A percentile compares a stretch with the other conserved stretches of the same genome.
These are phyloP conservation scores for Cladosporium velox DNA, from an alignment of 2,329 filamentous ascomycete species.

Conservation along the genomic window DNA sequence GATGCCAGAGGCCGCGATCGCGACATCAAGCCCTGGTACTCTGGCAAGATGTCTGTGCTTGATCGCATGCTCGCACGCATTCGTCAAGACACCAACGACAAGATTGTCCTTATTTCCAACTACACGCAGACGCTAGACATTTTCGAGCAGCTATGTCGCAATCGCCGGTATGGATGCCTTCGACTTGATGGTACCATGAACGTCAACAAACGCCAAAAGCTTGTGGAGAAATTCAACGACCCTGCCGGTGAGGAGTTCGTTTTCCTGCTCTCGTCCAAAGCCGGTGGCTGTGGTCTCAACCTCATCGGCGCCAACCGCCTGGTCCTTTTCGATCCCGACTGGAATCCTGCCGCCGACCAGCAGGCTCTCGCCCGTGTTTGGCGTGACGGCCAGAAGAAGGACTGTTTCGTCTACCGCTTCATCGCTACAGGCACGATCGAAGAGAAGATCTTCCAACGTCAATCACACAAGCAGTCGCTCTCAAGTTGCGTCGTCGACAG, in stretches of 20 bases:
- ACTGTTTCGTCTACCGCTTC: constrained; percentile 99
- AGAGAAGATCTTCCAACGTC: constrained; percentile 98
- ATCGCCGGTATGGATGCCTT: constrained; percentile 79
- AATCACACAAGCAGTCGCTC: constrained; percentile 95
- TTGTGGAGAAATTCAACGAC: constrained; percentile 97
- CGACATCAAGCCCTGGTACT: constrained; percentile 93
- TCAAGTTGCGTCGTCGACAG: constrained; percentile 96
- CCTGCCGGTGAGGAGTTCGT: constrained; percentile 87
- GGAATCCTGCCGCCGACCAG: constrained; percentile 97
- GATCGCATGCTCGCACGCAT: constrained; percentile 93
- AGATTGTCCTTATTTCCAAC: constrained; percentile 98
- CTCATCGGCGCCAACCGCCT: constrained; percentile 92
- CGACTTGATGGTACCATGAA: constrained; percentile 97
- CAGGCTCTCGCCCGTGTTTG: constrained; percentile 96
- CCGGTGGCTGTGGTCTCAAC: constrained; percentile 94
- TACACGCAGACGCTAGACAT: constrained; percentile 96
- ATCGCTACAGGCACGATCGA: constrained; percentile 97
- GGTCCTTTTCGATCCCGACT: constrained; percentile 89
- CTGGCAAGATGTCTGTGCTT: constrained; percentile 97
- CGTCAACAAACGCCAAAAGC: constrained; percentile 92
- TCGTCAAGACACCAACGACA: constrained; percentile 94
- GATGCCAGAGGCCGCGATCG: constrained; percentile 85
- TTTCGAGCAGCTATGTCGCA: constrained; percentile 86
- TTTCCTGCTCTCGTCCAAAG: constrained; percentile 95
- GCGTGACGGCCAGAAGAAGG: constrained; percentile 98